phyloP scores from a whole-genome alignment of 1,284 basidiomycete genomes.

The Sanghuangporus baumii region DNA sequence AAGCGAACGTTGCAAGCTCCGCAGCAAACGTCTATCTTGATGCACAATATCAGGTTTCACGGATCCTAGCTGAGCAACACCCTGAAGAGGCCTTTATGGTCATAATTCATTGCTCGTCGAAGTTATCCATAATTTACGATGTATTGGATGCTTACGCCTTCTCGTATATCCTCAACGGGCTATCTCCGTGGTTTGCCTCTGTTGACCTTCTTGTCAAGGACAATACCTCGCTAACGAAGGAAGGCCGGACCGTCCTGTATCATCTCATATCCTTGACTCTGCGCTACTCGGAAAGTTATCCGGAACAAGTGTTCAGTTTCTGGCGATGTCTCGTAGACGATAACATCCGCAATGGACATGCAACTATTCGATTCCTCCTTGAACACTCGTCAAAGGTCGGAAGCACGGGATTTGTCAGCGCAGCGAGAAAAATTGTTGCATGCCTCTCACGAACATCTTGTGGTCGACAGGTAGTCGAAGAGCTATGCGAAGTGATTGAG shows the following conservation, averaged over 20 bases:
- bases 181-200: slow-evolving; percentile 78
- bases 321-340: slow-evolving; percentile 75
- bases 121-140: slow-evolving; percentile 68
- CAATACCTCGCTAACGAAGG: slow-evolving; percentile 47
- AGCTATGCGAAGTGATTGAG: slow-evolving; percentile 80
- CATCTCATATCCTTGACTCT: slow-evolving; percentile 84
- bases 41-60: slow-evolving; percentile 74
- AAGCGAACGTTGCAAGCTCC: slow-evolving; percentile 71
- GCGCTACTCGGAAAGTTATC: slow-evolving; percentile 70
- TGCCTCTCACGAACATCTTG: slow-evolving; percentile 78
- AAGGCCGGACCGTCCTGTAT: slow-evolving; percentile 68
- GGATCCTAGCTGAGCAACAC: slow-evolving; percentile 78
- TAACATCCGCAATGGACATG: slow-evolving; percentile 71
- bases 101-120: slow-evolving; percentile 68
- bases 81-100: slow-evolving; percentile 65
- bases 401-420: slow-evolving; percentile 71
- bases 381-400: slow-evolving; percentile 86
- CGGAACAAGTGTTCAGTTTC: slow-evolving; percentile 79
- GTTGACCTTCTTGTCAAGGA: slow-evolving; percentile 66
- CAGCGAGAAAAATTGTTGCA: slow-evolving; percentile 80
- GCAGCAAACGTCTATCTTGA: slow-evolving; percentile 77
- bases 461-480: slow-evolving; percentile 73
- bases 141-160: slow-evolving; percentile 38
- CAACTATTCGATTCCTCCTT: slow-evolving; percentile 78
- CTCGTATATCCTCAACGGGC: slow-evolving; percentile 60